Evolutionary conservation across 306 rosid species (phyloP).

Genomic region (Gynostemma pentaphyllum): DNA sequence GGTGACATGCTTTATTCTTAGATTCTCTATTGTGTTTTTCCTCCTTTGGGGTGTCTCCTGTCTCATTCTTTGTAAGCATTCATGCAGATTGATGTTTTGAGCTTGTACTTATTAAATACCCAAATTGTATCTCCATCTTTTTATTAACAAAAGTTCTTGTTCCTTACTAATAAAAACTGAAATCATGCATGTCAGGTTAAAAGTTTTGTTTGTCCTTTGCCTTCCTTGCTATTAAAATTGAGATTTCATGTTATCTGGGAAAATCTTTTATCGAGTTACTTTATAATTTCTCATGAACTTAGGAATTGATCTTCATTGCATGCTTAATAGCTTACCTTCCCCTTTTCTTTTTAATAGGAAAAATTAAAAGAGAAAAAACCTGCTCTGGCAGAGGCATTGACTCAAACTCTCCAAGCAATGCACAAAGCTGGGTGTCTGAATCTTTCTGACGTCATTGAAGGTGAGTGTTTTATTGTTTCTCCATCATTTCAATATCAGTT

Average conservation of each 20-base stretch:
- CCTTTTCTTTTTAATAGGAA: conserved; percentile 42
- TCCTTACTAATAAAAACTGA: not conserved
- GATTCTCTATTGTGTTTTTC: not conserved
- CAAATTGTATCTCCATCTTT: not conserved
- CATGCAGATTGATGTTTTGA: no score
- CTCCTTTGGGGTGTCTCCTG: not conserved
- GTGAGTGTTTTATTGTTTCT: conserved; percentile 30
- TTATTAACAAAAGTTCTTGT: not conserved
- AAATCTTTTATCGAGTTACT: conserved; percentile 1
- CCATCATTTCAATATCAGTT: not conserved
- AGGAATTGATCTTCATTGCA: not conserved
- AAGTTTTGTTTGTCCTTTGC: not conserved
- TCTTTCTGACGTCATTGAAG: conserved; percentile 80
- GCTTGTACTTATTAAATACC: not conserved
- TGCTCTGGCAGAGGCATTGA: conserved; percentile 49
- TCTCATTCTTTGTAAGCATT: no score
- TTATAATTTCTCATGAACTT: not conserved
- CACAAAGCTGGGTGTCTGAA: conserved; percentile 83
- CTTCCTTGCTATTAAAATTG: not conserved
- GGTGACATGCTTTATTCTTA: not conserved
- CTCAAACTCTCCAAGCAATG: conserved; percentile 87
- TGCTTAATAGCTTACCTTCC: conserved; percentile 10
- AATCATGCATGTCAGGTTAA: not conserved
- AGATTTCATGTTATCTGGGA: not conserved
- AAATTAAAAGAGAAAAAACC: conserved; percentile 98